These are phyloP conservation scores for Zoysia pacifica DNA, from an alignment of 176 grass and related monocot genomes.

Conservation along the genomic window DNA sequence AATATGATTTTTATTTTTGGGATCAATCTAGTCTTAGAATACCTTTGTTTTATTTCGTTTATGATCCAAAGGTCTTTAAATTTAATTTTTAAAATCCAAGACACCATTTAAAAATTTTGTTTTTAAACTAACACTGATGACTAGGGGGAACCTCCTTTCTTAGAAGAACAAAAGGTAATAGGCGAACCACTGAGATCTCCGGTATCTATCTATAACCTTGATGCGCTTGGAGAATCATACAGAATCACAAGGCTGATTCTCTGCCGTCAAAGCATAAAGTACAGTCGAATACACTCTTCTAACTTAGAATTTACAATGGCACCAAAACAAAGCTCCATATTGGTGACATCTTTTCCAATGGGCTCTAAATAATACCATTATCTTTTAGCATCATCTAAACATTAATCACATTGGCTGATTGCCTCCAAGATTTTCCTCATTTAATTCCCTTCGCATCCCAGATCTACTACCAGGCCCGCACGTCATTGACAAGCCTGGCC, in stretches of 20 bases:
- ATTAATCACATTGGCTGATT: conserved; percentile 1
- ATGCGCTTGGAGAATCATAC: neutral
- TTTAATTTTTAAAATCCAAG: neutral
- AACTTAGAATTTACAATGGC: neutral
- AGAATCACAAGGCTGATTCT: conserved; percentile 10
- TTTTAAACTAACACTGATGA: neutral
- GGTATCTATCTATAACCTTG: neutral
- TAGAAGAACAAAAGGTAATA: neutral
- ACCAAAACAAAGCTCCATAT: neutral
- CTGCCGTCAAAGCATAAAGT: neutral
- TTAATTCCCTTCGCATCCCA: neutral
- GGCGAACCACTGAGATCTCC: neutral
- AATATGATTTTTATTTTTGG: too few species aligned
- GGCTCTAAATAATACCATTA: neutral
- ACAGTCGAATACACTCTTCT: neutral
- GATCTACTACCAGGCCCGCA: neutral
- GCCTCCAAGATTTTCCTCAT: conserved; percentile 5
- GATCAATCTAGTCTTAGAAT: too few species aligned
- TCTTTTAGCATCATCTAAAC: conserved; percentile 1
- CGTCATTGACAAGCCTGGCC: conserved; percentile 15
- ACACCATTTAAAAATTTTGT: neutral
- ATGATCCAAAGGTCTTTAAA: too few species aligned
- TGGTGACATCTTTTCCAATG: neutral
- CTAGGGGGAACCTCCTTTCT: neutral
- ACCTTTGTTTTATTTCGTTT: too few species aligned